Conservation (phyloP, 2,329 filamentous ascomycete genomes). For the Endoconidiophora polonica region DNA sequence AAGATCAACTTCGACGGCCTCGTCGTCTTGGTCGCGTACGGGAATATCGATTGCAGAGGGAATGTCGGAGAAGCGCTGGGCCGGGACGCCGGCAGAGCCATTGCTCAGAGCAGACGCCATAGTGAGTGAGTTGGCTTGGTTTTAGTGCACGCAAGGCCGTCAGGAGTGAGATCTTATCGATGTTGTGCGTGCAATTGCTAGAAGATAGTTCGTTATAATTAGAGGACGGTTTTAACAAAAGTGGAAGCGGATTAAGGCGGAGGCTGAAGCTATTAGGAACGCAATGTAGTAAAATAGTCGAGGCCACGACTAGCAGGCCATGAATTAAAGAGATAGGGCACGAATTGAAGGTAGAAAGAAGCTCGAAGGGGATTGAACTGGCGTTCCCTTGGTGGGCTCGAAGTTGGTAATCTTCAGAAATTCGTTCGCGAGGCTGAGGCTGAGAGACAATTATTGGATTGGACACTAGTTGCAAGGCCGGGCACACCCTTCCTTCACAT, state of each 20-base stretch:
- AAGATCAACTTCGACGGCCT: constrained; percentile 82
- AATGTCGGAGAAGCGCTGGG: constrained; percentile 47
- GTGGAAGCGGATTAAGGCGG: background rate
- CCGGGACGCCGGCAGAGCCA: constrained; percentile 25
- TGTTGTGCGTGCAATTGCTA: background rate
- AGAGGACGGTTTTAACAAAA: background rate
- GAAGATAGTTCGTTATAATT: background rate
- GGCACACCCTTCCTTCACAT: too few relatives aligned
- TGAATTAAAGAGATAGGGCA: background rate
- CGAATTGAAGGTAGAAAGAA: background rate
- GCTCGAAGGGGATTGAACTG: too few relatives aligned
- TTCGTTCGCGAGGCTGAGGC: constrained; percentile 2
- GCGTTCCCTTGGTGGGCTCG: too few relatives aligned
- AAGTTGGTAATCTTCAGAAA: too few relatives aligned
- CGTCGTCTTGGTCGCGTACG: constrained; percentile 48
- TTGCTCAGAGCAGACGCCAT: constrained; percentile 20
- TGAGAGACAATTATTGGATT: background rate
- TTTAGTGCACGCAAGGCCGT: background rate
- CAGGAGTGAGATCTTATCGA: background rate
- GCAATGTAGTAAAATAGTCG: too few relatives aligned
- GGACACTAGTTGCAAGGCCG: too few relatives aligned
- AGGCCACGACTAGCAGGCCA: too few relatives aligned
- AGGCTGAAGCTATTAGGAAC: too few relatives aligned
- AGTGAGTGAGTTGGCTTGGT: background rate
- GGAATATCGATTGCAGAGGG: constrained; percentile 50